Percentiles rank a stretch among this genome's conserved stretches.
Conservation (phyloP, 768 basidiomycete genomes). For the Mycena galericulata region DNA sequence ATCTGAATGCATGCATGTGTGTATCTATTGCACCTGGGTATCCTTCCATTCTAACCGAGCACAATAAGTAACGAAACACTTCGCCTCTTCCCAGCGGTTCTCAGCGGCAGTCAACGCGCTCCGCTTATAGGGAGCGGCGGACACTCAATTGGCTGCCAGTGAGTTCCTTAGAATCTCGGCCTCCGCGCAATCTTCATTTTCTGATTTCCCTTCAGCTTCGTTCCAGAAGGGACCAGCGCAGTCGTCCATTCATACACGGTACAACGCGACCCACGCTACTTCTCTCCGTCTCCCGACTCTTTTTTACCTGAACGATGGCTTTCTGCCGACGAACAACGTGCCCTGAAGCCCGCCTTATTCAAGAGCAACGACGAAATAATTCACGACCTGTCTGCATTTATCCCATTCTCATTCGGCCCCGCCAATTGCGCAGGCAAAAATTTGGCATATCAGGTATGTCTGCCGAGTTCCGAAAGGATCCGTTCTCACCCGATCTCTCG, state of each 20-base stretch:
- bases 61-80: conserved; percentile 64
- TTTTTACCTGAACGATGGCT: conserved; percentile 57
- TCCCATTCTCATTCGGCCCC: conserved; percentile 58
- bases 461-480: too few relatives aligned
- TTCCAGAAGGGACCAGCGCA: conserved; percentile 55
- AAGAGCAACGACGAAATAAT: conserved; percentile 34
- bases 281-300: conserved; percentile 49
- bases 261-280: conserved; percentile 53
- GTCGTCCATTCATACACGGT: conserved; percentile 50
- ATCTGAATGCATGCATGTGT: conserved; percentile 52
- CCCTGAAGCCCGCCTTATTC: conserved; percentile 36
- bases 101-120: conserved; percentile 60
- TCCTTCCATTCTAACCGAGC: too few relatives aligned
- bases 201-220: conserved; percentile 41
- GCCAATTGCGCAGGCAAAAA: conserved; percentile 62
- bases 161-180: too few relatives aligned
- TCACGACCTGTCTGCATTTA: conserved; percentile 45
- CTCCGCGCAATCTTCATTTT: too few relatives aligned
- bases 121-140: conserved; percentile 50
- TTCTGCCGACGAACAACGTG: conserved; percentile 31
- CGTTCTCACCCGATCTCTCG: too few relatives aligned
- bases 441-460: conserved; percentile 45
- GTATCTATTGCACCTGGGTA: conserved; percentile 21
- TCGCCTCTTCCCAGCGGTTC: conserved; percentile 62
- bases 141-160: conserved; percentile 55